phyloP scores from a whole-genome alignment of 768 basidiomycete species.

The Gyrodon lividus region DNA sequence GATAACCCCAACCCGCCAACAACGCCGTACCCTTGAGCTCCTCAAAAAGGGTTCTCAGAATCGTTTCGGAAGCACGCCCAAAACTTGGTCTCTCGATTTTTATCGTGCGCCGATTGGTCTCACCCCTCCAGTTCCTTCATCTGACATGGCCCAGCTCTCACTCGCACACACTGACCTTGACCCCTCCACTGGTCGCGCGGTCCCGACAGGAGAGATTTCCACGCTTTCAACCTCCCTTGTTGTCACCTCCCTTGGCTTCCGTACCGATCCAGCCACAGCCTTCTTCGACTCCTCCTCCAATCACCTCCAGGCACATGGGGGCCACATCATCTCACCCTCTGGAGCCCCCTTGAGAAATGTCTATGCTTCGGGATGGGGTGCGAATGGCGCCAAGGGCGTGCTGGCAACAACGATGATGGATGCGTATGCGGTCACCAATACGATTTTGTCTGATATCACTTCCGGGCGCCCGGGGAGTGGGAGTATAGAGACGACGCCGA shows the following conservation, averaged over 20 bases:
- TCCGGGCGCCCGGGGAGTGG: constrained; percentile 5
- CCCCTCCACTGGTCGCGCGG: constrained; percentile 42
- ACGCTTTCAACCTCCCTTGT: constrained; percentile 69
- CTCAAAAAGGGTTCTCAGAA: constrained; percentile 62
- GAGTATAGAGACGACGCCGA: constrained; percentile 15
- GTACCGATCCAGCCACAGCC: constrained; percentile 54
- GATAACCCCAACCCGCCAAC: constrained; percentile 53
- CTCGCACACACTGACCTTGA: constrained; percentile 65
- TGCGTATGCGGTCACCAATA: constrained; percentile 76
- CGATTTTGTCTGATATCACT: constrained; percentile 61
- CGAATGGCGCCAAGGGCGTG: constrained; percentile 87
- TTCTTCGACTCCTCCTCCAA: constrained; percentile 59
- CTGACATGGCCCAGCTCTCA: constrained; percentile 41
- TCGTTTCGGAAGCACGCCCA: constrained; percentile 46
- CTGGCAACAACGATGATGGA: constrained; percentile 92
- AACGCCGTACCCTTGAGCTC: constrained; percentile 63
- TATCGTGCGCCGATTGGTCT: constrained; percentile 68
- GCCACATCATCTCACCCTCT: constrained; percentile 45
- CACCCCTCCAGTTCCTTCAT: constrained; percentile 16
- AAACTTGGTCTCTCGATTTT: constrained; percentile 82
- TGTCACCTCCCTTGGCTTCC: constrained; percentile 86
- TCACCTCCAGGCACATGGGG: constrained; percentile 54
- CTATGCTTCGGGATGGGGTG: constrained; percentile 96
- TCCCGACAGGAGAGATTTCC: constrained; percentile 56
- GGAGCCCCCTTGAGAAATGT: constrained; percentile 51